These are phyloP conservation scores for Lepidopterella palustris DNA, from an alignment of 495 filamentous ascomycete species.

Conservation along the genomic window DNA sequence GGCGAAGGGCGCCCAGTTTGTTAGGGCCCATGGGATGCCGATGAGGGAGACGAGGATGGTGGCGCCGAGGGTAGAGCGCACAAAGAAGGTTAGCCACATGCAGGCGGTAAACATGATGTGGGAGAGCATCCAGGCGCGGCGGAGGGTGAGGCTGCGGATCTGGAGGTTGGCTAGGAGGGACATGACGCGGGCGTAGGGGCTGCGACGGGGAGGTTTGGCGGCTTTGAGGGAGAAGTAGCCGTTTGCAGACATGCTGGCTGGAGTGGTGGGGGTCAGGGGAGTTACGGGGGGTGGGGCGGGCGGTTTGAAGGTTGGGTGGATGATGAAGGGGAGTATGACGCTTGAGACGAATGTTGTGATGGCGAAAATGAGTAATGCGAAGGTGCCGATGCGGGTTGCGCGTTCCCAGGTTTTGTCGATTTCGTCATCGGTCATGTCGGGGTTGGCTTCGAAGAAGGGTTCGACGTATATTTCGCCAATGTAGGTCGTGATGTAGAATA, in stretches of 20 bases:
- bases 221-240: constrained; percentile 29
- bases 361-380: constrained; percentile 81
- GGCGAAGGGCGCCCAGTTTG: constrained; percentile 87
- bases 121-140: constrained; percentile 75
- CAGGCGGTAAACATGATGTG: constrained; percentile 70
- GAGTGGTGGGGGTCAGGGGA: constrained; percentile 25
- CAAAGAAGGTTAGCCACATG: constrained; percentile 77
- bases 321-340: constrained; percentile 72
- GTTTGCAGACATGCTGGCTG: not conserved
- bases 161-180: constrained; percentile 44
- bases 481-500: constrained; percentile 90
- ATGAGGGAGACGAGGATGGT: constrained; percentile 70
- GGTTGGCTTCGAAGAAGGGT: constrained; percentile 67
- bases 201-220: constrained; percentile 4
- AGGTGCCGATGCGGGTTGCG: constrained; percentile 74
- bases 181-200: constrained; percentile 14
- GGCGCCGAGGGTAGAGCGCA: constrained; percentile 56
- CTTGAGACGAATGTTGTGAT: constrained; percentile 73
- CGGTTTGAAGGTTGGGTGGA: constrained; percentile 64
- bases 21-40: constrained; percentile 82
- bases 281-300: constrained; percentile 24
- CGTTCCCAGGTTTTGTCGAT: constrained; percentile 72
- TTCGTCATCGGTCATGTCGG: constrained; percentile 64
- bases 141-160: constrained; percentile 75
- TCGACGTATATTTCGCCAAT: constrained; percentile 85